These are phyloP conservation scores for Triticum urartu DNA, from an alignment of 176 grass and related monocot species.

Conservation along the genomic window DNA sequence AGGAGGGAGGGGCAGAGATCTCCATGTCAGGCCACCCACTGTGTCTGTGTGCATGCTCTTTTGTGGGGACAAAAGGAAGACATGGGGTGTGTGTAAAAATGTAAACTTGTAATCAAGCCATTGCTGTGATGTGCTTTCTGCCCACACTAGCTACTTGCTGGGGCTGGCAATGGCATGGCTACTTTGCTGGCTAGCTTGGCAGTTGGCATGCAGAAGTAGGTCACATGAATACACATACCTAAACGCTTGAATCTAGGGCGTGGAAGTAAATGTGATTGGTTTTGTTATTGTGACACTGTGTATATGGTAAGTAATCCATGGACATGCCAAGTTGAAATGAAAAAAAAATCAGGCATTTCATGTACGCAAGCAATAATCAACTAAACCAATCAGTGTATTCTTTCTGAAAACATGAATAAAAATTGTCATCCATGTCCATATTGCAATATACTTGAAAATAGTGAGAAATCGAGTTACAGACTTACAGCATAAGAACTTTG, in stretches of 20 bases:
- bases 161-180: constrained; percentile 31
- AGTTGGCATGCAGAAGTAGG: not conserved
- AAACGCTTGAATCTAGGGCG: not conserved
- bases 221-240: constrained; percentile 30
- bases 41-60: constrained; percentile 32
- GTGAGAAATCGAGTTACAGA: not conserved
- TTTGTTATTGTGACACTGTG: not conserved
- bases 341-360: not conserved
- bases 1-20: constrained; percentile 35
- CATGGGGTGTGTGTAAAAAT: not conserved
- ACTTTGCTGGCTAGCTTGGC: not conserved
- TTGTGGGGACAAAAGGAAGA: constrained; percentile 49
- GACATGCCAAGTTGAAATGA: not conserved
- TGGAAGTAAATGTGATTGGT: not conserved
- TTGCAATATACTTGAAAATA: not conserved
- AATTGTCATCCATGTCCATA: not conserved
- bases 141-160: constrained; percentile 46
- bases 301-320: not conserved
- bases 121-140: constrained; percentile 34
- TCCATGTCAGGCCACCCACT: constrained; percentile 46
- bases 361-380: not conserved
- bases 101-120: constrained; percentile 39
- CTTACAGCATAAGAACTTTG: not conserved
- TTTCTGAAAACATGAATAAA: not conserved
- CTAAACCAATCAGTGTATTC: not conserved